A percentile compares a stretch with the other conserved stretches of the same genome.
Evolutionary conservation across 371 early-diverging fungal species (phyloP).

Genomic region (Mortierella sp.): DNA sequence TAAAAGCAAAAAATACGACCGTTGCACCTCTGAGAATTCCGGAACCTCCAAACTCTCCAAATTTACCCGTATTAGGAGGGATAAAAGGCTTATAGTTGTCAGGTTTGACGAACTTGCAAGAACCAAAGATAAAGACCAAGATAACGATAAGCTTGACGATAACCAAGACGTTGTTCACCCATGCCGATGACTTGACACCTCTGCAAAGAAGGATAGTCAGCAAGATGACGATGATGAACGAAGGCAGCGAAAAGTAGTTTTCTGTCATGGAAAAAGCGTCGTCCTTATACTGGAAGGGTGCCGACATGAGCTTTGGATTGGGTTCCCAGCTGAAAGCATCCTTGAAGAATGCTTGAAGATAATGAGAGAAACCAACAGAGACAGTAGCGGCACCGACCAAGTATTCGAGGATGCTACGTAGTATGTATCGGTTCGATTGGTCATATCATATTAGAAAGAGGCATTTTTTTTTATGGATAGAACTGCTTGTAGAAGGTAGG

Average conservation of each 20-base stretch:
- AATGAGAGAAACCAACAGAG: slow-evolving; percentile 80
- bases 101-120: slow-evolving; percentile 68
- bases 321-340: slow-evolving; percentile 69
- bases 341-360: slow-evolving; percentile 76
- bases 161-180: slow-evolving; percentile 79
- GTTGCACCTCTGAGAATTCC: slow-evolving; percentile 85
- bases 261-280: slow-evolving; percentile 61
- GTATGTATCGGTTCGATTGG: not conserved
- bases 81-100: slow-evolving; percentile 85
- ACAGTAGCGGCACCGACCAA: slow-evolving; percentile 83
- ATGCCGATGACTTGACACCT: slow-evolving; percentile 81
- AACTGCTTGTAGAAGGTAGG: too few species aligned
- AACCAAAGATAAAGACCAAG: slow-evolving; percentile 83
- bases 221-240: slow-evolving; percentile 72
- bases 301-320: slow-evolving; percentile 63
- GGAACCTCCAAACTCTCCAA: slow-evolving; percentile 69
- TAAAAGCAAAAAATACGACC: slow-evolving; percentile 90
- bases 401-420: slow-evolving; percentile 52
- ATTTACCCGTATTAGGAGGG: slow-evolving; percentile 71
- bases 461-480: too few species aligned
- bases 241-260: slow-evolving; percentile 80
- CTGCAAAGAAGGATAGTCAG: slow-evolving; percentile 70
- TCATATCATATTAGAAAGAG: not conserved
- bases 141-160: slow-evolving; percentile 80
- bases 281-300: slow-evolving; percentile 71